Evolutionary conservation across 2,329 filamentous ascomycete genomes (phyloP), one percentile per base, ranked within the genome.

Genomic region (Hypoxylon sp.): DNA sequence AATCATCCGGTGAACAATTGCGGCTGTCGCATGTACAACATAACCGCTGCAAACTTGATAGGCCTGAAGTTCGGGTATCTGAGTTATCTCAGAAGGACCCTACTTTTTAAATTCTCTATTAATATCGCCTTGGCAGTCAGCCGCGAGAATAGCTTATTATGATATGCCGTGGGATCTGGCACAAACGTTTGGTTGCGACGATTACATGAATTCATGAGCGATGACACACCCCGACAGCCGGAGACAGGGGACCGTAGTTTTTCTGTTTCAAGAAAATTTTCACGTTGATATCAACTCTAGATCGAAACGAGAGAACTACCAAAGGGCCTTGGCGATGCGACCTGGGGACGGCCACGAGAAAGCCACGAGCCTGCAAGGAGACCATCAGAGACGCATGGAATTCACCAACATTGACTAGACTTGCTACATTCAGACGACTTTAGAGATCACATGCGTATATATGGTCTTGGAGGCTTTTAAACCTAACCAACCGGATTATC

Each of bases 1-100:
- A 45, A 45, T 51, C 34, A 34, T 3, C 57, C 57, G 57, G 25
- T 43, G 14, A 51, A 25, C 14, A 25, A 52, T 30, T 38, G 48
- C 17, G 25, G 46, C 23, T 57, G 28, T 30, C 21, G 28, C 41
- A 11, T 7, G n/a, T 56, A 57, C 41, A 19, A 48, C 41, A 48
- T 57, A 36, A 19, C 41, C 36, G 14, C 38, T 36, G 38, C 17
- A 28, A 57, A n/a, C 6, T 52, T 34, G 49, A 36, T 13, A 45
- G 36, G 38, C 25, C 28, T 23, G 14, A 28, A 38, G 34, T 30
- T 30, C 14, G n/a, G 19, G 32, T 49, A 38, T 17, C 43, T 49
- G 32, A 28, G 30, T 17, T 17, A 38, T 49, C 55, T 25, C 7
- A 43, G 41, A 14, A 34, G 41, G 13, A 36, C 14, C 14, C 23